These are phyloP conservation scores for Periglandula ipomoeae DNA, from an alignment of 2,329 filamentous ascomycete genomes.

Conservation along the genomic window DNA sequence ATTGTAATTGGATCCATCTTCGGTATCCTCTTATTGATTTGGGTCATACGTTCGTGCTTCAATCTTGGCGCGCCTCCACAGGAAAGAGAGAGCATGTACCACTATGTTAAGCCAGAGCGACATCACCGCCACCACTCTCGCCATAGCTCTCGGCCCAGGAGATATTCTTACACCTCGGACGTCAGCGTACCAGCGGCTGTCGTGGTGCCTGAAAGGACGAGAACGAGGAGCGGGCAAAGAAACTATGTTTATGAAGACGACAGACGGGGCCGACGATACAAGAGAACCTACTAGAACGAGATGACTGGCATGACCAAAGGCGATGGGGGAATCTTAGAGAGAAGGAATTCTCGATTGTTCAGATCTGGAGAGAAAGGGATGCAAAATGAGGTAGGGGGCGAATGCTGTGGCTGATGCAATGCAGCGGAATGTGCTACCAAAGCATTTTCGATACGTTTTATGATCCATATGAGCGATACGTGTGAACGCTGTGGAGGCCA, in stretches of 20 bases:
- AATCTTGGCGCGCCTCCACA: slow-evolving; percentile 29
- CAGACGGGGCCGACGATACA: background rate
- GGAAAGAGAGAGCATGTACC: slow-evolving; percentile 23
- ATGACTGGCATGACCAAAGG: background rate
- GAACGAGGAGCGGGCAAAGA: slow-evolving; percentile 1
- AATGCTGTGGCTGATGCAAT: no score
- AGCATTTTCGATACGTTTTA: no score
- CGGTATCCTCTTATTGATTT: slow-evolving; percentile 35
- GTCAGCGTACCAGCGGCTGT: background rate
- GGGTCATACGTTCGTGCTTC: slow-evolving; percentile 36
- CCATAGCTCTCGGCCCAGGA: slow-evolving; percentile 4
- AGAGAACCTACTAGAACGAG: slow-evolving; percentile 6
- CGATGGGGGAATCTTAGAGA: no score
- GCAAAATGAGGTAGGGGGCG: no score
- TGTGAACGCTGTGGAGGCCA: no score
- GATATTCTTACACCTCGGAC: background rate
- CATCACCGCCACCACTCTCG: slow-evolving; percentile 14
- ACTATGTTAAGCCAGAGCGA: slow-evolving; percentile 16
- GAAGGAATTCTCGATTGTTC: background rate
- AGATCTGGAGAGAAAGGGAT: no score
- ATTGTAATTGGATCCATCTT: slow-evolving; percentile 40
- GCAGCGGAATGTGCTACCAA: no score
- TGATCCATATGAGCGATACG: no score
- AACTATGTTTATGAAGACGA: background rate
- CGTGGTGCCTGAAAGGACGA: background rate